Evolutionary conservation across 352 stramenopile species (phyloP).

Genomic region (Phytophthora idaei): DNA sequence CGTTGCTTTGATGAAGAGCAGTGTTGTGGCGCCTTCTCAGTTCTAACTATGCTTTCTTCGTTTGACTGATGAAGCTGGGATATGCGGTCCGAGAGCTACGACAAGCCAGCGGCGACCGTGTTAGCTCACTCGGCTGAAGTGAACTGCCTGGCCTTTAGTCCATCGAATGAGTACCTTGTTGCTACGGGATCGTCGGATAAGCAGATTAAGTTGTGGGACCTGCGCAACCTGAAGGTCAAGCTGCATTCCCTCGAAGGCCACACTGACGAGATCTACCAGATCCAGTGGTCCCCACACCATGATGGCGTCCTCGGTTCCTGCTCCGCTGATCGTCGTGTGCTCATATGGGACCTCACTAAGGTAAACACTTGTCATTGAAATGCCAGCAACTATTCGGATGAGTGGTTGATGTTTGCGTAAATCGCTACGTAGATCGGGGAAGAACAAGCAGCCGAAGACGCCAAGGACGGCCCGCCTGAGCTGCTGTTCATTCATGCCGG

Average conservation of each 20-base stretch:
- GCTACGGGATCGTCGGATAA: conserved; percentile 95
- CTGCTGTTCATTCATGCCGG: conserved; percentile 99
- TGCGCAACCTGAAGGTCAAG: conserved; percentile 95
- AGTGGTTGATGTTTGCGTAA: background rate
- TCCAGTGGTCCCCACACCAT: conserved; percentile 97
- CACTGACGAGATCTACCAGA: conserved; percentile 96
- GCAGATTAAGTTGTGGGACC: conserved; percentile 97
- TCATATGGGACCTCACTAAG: conserved; percentile 96
- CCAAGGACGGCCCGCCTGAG: conserved; percentile 97
- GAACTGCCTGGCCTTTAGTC: conserved; percentile 97
- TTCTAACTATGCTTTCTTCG: conserved; percentile 6
- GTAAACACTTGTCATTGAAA: conserved; percentile 9
- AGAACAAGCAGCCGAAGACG: conserved; percentile 96
- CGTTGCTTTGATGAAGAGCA: conserved; percentile 6
- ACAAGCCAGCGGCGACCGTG: conserved; percentile 69
- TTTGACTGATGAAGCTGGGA: conserved; percentile 56
- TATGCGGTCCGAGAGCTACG: conserved; percentile 71
- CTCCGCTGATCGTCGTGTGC: conserved; percentile 94
- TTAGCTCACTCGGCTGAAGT: conserved; percentile 95
- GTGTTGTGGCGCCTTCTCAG: background rate
- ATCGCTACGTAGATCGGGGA: conserved; percentile 80
- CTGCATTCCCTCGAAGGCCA: conserved; percentile 96
- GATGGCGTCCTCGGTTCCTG: conserved; percentile 96
- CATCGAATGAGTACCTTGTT: conserved; percentile 96
- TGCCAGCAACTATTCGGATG: background rate